Base-by-base conservation (phyloP, 2,329 filamentous ascomycete species). In the Plenodomus biglobosus region DNA sequence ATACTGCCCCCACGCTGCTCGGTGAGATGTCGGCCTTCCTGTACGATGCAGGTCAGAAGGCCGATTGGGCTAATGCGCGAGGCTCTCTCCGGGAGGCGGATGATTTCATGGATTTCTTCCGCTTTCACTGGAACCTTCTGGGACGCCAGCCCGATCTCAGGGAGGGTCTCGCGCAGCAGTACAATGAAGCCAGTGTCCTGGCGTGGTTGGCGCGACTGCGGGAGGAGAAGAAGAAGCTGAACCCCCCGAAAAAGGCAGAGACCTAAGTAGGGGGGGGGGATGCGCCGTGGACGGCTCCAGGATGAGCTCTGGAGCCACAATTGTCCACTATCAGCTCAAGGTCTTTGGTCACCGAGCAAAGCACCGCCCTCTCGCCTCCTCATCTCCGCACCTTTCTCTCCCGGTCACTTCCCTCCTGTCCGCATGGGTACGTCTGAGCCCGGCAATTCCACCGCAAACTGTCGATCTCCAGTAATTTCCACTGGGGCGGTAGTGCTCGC, bases 1-100 rank as follows among this genome's bases (percentile, higher is more conserved):
- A 10, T 1, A 20, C 27, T 40, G 15, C 35, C 8, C 47, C 50
- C 27, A 32, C 27, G 4, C 21, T 52, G 13, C 24, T 49, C 5
- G 40, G 36, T 10, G 45, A 52, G 17, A 17, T 48, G n/a, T 7
- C 17, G 7, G n/a, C 1, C 11, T 30, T 45, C 27, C 27, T 32
- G 6, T 3, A 11, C 11, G 27, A 32, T 32, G 27, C 13, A 3
- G 27, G 13, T 6, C 8, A 10, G 27, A 32, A 32, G 27, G 27
- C 15, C 11, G 27, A 32, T 32, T 32, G 3, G 6, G 27, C 27
- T 15, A 15, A 7, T 10, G 27, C 27, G 27, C 27, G 27, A 32
- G 27, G 15, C 6, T 15, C 27, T 32, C 27, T 32, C 13, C 27
- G 27, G 13, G 11, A 32, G 7, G 27, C 27, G 27, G 27, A 32